Conservation (phyloP, 1,284 basidiomycete genomes). For the Cystobasidiaceae sp. region DNA sequence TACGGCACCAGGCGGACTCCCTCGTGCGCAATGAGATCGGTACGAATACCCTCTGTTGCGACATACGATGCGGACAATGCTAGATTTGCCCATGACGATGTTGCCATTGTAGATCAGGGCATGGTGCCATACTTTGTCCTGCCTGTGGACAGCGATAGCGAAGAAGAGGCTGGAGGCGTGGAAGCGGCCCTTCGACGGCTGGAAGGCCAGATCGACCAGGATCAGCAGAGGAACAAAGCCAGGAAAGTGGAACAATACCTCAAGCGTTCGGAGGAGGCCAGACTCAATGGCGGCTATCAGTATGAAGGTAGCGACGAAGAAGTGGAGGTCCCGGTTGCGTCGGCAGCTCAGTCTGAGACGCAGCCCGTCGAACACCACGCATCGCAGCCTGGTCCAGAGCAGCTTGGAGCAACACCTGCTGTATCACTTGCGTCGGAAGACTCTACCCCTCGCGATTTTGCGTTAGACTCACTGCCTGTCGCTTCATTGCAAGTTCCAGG, state of each 20-base stretch:
- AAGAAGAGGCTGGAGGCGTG: constrained; percentile 63
- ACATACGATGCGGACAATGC: constrained; percentile 23
- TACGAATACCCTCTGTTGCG: constrained; percentile 41
- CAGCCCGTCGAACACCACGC: too few relatives aligned
- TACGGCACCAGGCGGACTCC: constrained; percentile 54
- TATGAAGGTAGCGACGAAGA: too few relatives aligned
- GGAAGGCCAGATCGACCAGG: constrained; percentile 73
- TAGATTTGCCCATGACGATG: not conserved
- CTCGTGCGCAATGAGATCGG: constrained; percentile 53
- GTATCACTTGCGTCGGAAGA: too few relatives aligned
- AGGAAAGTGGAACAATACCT: constrained; percentile 76
- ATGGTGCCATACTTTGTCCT: constrained; percentile 55
- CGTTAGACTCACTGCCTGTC: too few relatives aligned
- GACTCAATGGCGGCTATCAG: constrained; percentile 22
- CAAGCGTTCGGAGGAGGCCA: constrained; percentile 57
- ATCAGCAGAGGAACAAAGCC: constrained; percentile 62
- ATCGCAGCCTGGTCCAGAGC: too few relatives aligned
- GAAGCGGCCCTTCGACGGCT: constrained; percentile 69
- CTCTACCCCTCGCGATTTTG: too few relatives aligned
- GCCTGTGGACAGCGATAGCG: constrained; percentile 64
- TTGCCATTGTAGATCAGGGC: constrained; percentile 34
- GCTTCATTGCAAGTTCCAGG: too few relatives aligned
- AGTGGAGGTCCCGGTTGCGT: constrained; percentile 49
- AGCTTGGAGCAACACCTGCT: too few relatives aligned
- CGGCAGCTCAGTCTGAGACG: constrained; percentile 31